phyloP scores from a whole-genome alignment of 352 stramenopile genomes.

The Aphanomyces cochlioides region DNA sequence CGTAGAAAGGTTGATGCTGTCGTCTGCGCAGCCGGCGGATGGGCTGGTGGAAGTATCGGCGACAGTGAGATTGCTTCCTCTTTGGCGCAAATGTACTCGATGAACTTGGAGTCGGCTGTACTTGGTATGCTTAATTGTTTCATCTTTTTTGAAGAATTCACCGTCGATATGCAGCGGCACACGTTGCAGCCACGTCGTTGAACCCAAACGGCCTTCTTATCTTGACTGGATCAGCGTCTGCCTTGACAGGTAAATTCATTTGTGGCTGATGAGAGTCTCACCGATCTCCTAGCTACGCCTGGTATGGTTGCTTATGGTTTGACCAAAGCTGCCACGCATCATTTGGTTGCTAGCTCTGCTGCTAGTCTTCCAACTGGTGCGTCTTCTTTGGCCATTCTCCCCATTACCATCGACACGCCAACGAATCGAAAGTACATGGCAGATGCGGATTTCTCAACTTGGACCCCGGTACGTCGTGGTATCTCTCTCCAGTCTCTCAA shows the following conservation, averaged over 20 bases:
- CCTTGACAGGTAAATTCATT: conserved; percentile 45
- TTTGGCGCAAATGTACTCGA: conserved; percentile 62
- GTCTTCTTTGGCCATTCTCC: conserved; percentile 64
- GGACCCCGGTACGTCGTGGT: conserved; percentile 55
- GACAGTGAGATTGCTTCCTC: conserved; percentile 59
- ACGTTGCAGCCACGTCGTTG: conserved; percentile 68
- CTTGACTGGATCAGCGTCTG: conserved; percentile 77
- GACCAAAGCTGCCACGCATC: conserved; percentile 86
- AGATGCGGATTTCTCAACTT: conserved; percentile 77
- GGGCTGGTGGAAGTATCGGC: conserved; percentile 68
- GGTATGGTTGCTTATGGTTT: conserved; percentile 87
- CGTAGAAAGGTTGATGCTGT: conserved; percentile 67
- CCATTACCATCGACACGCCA: conserved; percentile 81
- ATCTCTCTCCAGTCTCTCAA: background rate
- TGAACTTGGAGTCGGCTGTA: conserved; percentile 78
- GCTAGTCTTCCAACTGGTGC: conserved; percentile 38
- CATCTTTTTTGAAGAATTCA: conserved; percentile 20
- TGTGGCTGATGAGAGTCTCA: background rate
- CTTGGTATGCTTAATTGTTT: conserved; percentile 38
- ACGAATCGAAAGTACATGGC: conserved; percentile 87
- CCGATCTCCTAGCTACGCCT: conserved; percentile 45
- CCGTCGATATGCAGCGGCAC: conserved; percentile 46
- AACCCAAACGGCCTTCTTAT: conserved; percentile 66
- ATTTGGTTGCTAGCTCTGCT: conserved; percentile 79
- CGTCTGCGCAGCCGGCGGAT: conserved; percentile 75